Conservation (phyloP, 257 asterid genomes). For the Gentiana straminea region DNA sequence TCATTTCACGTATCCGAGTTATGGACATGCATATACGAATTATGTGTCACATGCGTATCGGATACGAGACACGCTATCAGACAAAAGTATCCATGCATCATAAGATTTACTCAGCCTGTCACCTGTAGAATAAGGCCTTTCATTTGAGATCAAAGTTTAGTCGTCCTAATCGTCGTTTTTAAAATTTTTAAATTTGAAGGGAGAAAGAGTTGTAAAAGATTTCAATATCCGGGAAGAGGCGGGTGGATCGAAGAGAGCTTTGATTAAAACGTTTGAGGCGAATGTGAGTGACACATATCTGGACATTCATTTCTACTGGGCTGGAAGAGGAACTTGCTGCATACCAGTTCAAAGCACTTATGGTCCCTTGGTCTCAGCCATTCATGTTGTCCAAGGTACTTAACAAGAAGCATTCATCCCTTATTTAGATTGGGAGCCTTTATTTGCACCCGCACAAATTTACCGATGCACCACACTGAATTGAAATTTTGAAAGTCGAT, state of each 20-base stretch:
- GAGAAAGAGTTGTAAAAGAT: constrained; percentile 38
- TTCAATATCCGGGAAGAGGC: constrained; percentile 37
- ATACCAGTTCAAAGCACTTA: constrained; percentile 56
- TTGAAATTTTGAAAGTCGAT: too few species aligned
- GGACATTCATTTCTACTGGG: constrained; percentile 52
- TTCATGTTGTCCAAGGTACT: constrained; percentile 44
- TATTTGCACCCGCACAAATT: background rate
- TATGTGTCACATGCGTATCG: too few species aligned
- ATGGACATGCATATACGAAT: too few species aligned
- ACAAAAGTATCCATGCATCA: too few species aligned
- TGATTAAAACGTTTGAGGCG: constrained; percentile 33
- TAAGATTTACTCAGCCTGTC: too few species aligned
- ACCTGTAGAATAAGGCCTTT: too few species aligned
- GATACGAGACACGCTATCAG: too few species aligned
- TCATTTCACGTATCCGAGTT: too few species aligned
- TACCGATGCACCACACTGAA: too few species aligned
- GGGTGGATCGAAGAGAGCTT: constrained; percentile 43
- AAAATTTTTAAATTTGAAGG: constrained; percentile 17
- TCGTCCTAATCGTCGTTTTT: too few species aligned
- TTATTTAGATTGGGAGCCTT: background rate
- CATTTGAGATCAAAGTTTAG: too few species aligned
- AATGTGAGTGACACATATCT: constrained; percentile 41
- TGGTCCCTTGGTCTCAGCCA: constrained; percentile 51
- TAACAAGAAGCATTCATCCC: background rate
- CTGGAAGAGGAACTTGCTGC: constrained; percentile 65